Evolutionary conservation across 495 filamentous ascomycete genomes (phyloP).

Genomic region (Podospora pseudoanserina): DNA sequence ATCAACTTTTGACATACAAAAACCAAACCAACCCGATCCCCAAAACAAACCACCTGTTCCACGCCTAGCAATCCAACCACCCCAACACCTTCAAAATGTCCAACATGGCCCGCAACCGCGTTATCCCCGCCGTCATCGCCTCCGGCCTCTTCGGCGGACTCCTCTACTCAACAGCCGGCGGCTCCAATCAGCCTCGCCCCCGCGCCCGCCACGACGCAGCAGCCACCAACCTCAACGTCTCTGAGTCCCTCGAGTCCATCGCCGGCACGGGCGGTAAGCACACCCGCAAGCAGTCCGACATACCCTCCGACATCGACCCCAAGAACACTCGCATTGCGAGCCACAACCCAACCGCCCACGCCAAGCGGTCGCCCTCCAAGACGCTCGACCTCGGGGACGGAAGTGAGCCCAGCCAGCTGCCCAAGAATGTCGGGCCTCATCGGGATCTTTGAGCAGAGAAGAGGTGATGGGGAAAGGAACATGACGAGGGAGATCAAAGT

Average conservation of each 20-base stretch:
- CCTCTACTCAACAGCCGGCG: constrained; percentile 27
- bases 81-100: constrained; percentile 11
- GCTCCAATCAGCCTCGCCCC: constrained; percentile 23
- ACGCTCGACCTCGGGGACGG: neutral
- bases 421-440: neutral
- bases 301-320: neutral
- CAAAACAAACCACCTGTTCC: too few relatives aligned
- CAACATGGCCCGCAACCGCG: constrained; percentile 23
- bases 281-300: constrained; percentile 10
- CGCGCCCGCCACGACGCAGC: constrained; percentile 4
- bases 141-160: constrained; percentile 20
- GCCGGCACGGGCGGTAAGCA: constrained; percentile 21
- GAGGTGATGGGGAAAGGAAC: too few relatives aligned
- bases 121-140: constrained; percentile 16
- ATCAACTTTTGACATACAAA: too few relatives aligned
- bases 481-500: neutral
- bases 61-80: neutral
- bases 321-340: neutral
- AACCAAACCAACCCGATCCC: too few relatives aligned
- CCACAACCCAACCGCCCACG: neutral
- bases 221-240: neutral
- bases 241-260: constrained; percentile 18
- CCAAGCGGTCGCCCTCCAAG: neutral
- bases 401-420: neutral
- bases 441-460: neutral